Conservation (phyloP, 768 basidiomycete genomes). For the Mrakia frigida region DNA sequence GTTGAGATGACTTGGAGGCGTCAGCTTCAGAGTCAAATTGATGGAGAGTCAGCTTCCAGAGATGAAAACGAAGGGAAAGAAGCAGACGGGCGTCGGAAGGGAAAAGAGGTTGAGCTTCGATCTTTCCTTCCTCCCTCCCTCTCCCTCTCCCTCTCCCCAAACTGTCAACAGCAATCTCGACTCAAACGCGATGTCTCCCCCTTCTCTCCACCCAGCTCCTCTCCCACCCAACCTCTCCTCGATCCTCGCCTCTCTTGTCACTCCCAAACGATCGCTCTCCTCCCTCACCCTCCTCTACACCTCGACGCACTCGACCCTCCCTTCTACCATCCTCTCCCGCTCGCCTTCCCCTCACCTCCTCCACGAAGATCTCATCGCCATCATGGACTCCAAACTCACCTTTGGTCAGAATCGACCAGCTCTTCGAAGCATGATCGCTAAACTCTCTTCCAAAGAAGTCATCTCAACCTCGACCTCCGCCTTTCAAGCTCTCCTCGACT, state of each 20-base stretch:
- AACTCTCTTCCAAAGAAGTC: neutral
- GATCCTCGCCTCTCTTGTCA: neutral
- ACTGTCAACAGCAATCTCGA: neutral
- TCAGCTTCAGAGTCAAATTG: no score
- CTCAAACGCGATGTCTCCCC: neutral
- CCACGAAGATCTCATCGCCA: conserved; percentile 2
- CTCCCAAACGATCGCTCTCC: neutral
- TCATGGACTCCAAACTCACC: conserved; percentile 18
- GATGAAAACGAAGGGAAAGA: no score
- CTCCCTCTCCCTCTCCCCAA: no score
- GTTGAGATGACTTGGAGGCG: no score
- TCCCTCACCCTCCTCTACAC: neutral
- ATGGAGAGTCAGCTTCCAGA: no score
- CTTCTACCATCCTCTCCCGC: neutral
- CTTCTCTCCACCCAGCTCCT: neutral
- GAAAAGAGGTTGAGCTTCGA: no score
- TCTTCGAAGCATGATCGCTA: conserved; percentile 18
- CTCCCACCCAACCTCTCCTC: neutral
- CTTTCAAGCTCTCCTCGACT: neutral
- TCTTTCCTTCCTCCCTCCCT: no score
- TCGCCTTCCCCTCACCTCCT: neutral
- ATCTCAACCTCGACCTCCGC: neutral
- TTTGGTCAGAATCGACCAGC: conserved; percentile 24
- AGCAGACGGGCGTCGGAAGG: no score
- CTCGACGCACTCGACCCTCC: neutral